These are phyloP conservation scores for Daldinia concentrica DNA, from an alignment of 495 filamentous ascomycete genomes.

Conservation along the genomic window DNA sequence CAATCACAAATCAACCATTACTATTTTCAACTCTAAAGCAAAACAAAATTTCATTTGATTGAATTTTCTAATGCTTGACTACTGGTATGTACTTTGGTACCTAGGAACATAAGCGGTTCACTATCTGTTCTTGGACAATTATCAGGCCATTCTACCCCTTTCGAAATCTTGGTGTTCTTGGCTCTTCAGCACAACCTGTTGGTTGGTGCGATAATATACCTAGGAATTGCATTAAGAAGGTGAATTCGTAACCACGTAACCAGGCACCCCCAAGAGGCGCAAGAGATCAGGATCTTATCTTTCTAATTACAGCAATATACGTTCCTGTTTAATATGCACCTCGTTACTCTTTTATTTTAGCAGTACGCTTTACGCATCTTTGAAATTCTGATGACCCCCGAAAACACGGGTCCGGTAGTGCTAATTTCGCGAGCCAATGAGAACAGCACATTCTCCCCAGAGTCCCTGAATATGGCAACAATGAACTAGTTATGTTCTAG, in stretches of 20 bases:
- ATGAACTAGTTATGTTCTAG: conserved; percentile 24
- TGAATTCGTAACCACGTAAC: not conserved
- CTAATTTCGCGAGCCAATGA: conserved; percentile 22
- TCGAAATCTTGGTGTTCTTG: conserved; percentile 35
- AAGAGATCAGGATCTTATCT: not conserved
- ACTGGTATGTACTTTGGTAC: not conserved
- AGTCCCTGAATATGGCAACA: conserved; percentile 14
- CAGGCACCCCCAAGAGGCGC: not conserved
- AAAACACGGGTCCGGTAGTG: not conserved
- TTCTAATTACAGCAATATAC: not conserved
- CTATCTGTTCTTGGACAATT: conserved; percentile 12
- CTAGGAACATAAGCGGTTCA: conserved; percentile 15
- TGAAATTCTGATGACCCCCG: not conserved
- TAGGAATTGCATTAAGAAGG: not conserved
- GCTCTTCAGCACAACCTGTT: conserved; percentile 17
- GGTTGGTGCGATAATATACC: not conserved
- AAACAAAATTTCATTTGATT: not conserved
- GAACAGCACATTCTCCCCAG: conserved; percentile 19
- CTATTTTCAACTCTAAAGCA: not conserved
- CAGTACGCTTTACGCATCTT: not conserved
- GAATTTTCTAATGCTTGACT: conserved; percentile 3
- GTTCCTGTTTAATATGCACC: not conserved
- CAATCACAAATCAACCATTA: not conserved
- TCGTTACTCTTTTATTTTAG: not conserved
- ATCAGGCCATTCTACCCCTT: conserved; percentile 34